Evolutionary conservation across 2,329 filamentous ascomycete genomes (phyloP).

Genomic region (Exophiala sp.): DNA sequence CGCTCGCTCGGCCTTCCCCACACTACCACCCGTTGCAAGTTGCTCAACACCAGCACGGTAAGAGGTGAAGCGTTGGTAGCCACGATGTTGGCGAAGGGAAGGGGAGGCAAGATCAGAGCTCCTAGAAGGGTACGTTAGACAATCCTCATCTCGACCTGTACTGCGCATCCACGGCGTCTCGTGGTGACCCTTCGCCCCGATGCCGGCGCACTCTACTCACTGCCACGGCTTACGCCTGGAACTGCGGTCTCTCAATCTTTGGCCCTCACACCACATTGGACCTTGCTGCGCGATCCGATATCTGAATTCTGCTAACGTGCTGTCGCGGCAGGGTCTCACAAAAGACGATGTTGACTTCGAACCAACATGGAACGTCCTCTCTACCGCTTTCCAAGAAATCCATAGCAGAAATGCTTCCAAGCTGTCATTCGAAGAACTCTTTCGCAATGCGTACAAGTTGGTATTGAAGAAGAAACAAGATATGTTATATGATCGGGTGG

Average conservation of each 20-base stretch:
- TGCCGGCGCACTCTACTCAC: not conserved
- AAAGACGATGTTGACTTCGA: conserved; percentile 74
- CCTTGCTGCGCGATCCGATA: not conserved
- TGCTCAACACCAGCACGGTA: conserved; percentile 1
- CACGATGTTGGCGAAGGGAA: conserved; percentile 51
- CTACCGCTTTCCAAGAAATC: conserved; percentile 77
- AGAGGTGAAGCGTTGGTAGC: conserved; percentile 3
- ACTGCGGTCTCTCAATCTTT: not conserved
- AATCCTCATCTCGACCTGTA: not conserved
- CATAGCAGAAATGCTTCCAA: conserved; percentile 86
- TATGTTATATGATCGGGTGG: conserved; percentile 75
- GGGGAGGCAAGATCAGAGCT: conserved; percentile 60
- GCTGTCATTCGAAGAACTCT: conserved; percentile 92
- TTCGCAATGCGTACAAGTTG: conserved; percentile 89
- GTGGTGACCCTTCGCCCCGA: not conserved
- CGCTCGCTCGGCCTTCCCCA: not conserved
- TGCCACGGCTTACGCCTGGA: not conserved
- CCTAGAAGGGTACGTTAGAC: conserved; percentile 60
- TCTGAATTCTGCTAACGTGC: conserved; percentile 5
- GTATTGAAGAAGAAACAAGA: conserved; percentile 84
- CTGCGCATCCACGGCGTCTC: not conserved
- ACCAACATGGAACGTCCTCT: conserved; percentile 74
- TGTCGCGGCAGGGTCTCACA: conserved; percentile 48
- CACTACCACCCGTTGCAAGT: not conserved
- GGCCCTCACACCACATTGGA: not conserved